Evolutionary conservation across 768 basidiomycete genomes (phyloP), one percentile per base, ranked within the genome.

Genomic region (Hygrocybe punicea): DNA sequence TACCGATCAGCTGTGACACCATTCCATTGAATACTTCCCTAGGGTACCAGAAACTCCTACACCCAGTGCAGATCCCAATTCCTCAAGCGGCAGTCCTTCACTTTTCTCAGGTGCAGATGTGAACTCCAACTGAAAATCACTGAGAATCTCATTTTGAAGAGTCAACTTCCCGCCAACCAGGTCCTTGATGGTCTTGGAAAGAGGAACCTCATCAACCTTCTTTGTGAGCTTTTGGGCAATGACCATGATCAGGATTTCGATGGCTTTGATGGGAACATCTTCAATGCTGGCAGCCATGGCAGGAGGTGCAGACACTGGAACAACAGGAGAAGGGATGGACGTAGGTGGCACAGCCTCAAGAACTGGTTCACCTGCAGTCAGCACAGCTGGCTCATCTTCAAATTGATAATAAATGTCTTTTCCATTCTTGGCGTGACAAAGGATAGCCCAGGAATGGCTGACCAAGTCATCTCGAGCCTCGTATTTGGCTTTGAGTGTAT

Each of bases 191-290:
- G 93, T 89, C 73, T 99, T 99, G 59, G 85, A 81, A 6, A 94
- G 77, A 4, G 94, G 91, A 55, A 98, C 79, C 65, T 98, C 97
- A 49, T 87, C 83, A 25, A 94, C 80, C 55, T 79, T 83, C 81
- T 99, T 99, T 86, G 98, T 99, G 67, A 99, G 76, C 75, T 99
- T 99, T 78, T 99, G 97, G 0, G 97, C 93, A 57, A 99, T 89
- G 70, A 98, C 86, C 62, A 85, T 82, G 53, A 81, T 81, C 24
- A 98, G 83, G 35, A 96, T 87, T 53, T 98, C 97, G 61, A 86
- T 74, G 6, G 96, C 91, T 71, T 93, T 93, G 69, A 98, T 78
- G 4, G 97, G 97, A 33, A 80, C 89, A 63, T 99, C 97, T 34
- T 96, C 91, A 56, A 99, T 81, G 55, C 81, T 81, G 10, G 84